phyloP scores from a whole-genome alignment of 306 rosid species.

The Inga oerstediana region DNA sequence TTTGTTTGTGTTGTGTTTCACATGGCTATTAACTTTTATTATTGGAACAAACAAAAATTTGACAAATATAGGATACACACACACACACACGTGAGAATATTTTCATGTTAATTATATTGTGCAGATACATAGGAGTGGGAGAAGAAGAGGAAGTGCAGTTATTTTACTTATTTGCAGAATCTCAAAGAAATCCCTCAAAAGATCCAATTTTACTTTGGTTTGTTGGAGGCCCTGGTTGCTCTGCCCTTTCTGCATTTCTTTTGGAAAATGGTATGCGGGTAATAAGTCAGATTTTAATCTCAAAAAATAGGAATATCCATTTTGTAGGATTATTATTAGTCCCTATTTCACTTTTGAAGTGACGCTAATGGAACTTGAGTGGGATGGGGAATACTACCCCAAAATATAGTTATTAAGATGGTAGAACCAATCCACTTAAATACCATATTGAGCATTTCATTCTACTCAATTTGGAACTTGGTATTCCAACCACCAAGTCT shows the following conservation, averaged over 20 bases:
- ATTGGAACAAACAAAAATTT: background rate
- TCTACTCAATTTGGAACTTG: too few relatives aligned
- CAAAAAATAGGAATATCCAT: background rate
- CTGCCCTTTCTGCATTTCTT: constrained; percentile 34
- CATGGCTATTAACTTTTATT: background rate
- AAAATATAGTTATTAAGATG: too few relatives aligned
- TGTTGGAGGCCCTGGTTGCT: constrained; percentile 45
- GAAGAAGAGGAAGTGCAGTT: constrained; percentile 35
- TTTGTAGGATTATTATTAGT: background rate
- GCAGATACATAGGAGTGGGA: constrained; percentile 47
- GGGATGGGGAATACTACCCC: too few relatives aligned
- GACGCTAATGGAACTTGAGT: too few relatives aligned
- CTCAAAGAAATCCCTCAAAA: constrained; percentile 29
- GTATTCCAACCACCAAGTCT: too few relatives aligned
- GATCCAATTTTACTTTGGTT: constrained; percentile 43
- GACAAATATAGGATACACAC: too few relatives aligned
- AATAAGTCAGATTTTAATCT: background rate
- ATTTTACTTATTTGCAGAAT: constrained; percentile 43
- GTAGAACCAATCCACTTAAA: too few relatives aligned
- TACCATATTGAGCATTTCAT: too few relatives aligned
- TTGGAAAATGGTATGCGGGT: constrained; percentile 34
- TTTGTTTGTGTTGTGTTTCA: background rate
- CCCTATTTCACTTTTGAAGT: too few relatives aligned
- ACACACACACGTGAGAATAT: too few relatives aligned
- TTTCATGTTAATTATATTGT: background rate